A percentile compares a stretch with the other conserved stretches of the same genome.
Conservation (phyloP, 2,329 filamentous ascomycete species). For the Triangularia setosa region DNA sequence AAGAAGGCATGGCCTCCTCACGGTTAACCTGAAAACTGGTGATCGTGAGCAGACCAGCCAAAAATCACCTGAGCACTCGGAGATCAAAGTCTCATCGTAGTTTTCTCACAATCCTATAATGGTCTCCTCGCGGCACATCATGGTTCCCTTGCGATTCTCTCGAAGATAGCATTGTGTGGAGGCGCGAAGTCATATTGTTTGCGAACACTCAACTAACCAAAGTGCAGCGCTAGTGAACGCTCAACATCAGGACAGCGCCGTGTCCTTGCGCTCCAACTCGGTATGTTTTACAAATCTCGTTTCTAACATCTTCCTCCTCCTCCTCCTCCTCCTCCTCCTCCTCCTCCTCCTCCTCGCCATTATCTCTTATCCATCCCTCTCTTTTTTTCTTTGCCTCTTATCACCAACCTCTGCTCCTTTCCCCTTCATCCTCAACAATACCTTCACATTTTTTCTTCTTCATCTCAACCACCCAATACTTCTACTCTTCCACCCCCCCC, state of each 20-base stretch:
- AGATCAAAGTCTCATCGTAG: no score
- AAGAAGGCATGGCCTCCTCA: no score
- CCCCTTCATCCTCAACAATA: background rate
- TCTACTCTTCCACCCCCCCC: background rate
- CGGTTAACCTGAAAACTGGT: no score
- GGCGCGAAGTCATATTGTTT: background rate
- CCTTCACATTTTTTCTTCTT: background rate
- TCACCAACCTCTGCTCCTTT: background rate
- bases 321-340: background rate
- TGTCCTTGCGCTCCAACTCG: background rate
- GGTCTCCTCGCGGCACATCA: background rate
- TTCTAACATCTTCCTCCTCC: background rate
- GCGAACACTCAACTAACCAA: background rate
- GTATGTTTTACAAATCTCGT: background rate
- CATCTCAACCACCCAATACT: background rate
- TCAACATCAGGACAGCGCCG: background rate
- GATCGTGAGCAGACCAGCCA: no score
- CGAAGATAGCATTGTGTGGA: background rate
- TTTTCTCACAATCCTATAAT: no score
- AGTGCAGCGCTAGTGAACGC: no score
- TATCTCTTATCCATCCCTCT: no score
- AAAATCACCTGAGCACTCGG: no score
- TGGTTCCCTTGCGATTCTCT: background rate
- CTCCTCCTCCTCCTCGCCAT: background rate
- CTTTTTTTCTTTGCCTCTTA: background rate